Base-by-base conservation (phyloP, 2,329 filamentous ascomycete genomes). In the Metarhizium sp. region DNA sequence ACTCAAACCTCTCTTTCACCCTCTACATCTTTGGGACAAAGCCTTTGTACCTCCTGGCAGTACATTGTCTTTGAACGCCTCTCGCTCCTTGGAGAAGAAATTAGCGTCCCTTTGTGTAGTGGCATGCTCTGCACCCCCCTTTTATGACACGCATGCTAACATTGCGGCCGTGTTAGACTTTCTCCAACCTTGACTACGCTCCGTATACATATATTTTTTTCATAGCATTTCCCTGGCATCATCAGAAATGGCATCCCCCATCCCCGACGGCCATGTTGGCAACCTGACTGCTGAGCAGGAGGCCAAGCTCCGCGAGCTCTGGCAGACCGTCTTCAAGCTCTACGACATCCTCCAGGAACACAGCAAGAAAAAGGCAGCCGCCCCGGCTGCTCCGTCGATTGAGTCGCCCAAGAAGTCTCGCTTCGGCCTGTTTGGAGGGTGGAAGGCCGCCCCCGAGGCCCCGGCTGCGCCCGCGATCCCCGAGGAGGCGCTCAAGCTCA, bases 211-310 rank as follows among this genome's bases (percentile, higher is more conserved):
- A 25, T 25, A 25, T 40, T 40, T 16, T 40, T 2, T 40, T 5
- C 38, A 25, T 25, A 25, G 25, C 25, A 25, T 25, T 25, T 25
- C 25, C 25, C 25, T 4, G 1, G 25, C 25, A 25, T 25, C 25
- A 25, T 25, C 25, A 25, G 4, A 25, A 25, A 25, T 57, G 56
- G 42, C 8, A 13, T 49, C 52, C 10, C 25, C 43, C 2, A 18
- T 53, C 16, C 52, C 57, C 8, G 51, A 55, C 29, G 56, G 56
- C 46, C 56, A 56, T n/a, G 45, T 64, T 36, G 62, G 63, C 52
- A 62, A 63, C 54, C 57, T 66, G 49, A 63, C 60, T 4, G 13
- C 54, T 6, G 57, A 61, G 29, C 61, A 66, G 51, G 58, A 65
- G 56, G 52, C 52, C 34, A 61, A 62, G 50, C 58, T 66, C 6